Evolutionary conservation across 257 asterid genomes (phyloP).

Genomic region (Avicennia marina): DNA sequence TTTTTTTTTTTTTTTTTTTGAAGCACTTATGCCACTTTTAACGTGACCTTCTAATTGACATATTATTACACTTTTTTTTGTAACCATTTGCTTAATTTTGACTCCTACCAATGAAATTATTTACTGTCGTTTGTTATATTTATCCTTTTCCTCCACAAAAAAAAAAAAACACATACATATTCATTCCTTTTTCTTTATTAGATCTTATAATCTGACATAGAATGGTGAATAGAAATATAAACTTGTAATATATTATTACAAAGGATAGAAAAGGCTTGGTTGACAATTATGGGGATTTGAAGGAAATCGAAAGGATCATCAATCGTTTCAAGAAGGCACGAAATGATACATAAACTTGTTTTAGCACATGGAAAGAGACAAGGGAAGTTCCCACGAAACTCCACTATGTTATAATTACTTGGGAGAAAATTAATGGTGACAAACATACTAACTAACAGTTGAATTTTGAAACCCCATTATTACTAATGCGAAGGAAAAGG

Average conservation of each 20-base stretch:
- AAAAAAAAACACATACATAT: too few species aligned
- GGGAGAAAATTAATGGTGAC: constrained; percentile 9
- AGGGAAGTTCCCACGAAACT: constrained; percentile 27
- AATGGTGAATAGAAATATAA: too few species aligned
- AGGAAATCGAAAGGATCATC: constrained; percentile 8
- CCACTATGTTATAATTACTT: constrained; percentile 42
- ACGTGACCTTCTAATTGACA: background rate
- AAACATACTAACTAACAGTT: constrained; percentile 12
- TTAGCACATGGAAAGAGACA: constrained; percentile 9
- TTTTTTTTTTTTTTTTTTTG: background rate
- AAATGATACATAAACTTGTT: constrained; percentile 18
- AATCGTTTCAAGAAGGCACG: constrained; percentile 22
- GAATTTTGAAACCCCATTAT: constrained; percentile 20
- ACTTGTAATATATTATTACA: background rate
- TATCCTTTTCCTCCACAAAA: too few species aligned
- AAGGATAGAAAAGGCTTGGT: background rate
- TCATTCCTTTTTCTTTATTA: background rate
- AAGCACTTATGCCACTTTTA: background rate
- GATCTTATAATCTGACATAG: too few species aligned
- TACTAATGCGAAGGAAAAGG: constrained; percentile 26
- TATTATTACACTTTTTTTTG: background rate
- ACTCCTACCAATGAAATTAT: background rate
- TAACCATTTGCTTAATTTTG: background rate
- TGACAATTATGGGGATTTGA: constrained; percentile 2
- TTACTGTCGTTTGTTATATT: too few species aligned